phyloP scores from a whole-genome alignment of 2,329 filamentous ascomycete genomes.

The Incumbomyces lentus region DNA sequence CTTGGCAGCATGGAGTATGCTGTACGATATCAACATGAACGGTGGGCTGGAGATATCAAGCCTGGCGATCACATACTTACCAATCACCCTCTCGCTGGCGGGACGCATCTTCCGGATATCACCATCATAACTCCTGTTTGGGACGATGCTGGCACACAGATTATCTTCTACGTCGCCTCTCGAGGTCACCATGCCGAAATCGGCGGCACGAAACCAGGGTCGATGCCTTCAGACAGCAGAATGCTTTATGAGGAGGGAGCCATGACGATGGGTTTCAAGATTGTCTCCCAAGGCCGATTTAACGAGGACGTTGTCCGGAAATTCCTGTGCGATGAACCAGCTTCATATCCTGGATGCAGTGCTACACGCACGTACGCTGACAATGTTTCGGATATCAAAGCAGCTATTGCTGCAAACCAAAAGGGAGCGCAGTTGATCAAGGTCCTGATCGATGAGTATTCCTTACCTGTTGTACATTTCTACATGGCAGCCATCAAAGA shows the following conservation, averaged over 20 bases:
- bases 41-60: constrained; percentile 69
- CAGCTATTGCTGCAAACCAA: constrained; percentile 76
- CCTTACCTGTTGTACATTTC: constrained; percentile 64
- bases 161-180: constrained; percentile 73
- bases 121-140: constrained; percentile 74
- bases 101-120: constrained; percentile 74
- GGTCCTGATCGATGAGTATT: constrained; percentile 67
- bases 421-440: constrained; percentile 73
- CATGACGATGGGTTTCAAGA: constrained; percentile 52
- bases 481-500: constrained; percentile 77
- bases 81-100: constrained; percentile 75
- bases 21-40: constrained; percentile 62
- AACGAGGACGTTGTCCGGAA: constrained; percentile 66
- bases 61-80: constrained; percentile 72
- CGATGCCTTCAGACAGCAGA: constrained; percentile 70
- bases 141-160: constrained; percentile 52
- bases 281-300: constrained; percentile 44
- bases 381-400: constrained; percentile 77
- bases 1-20: constrained; percentile 72
- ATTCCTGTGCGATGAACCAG: constrained; percentile 61
- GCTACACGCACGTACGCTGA: constrained; percentile 70
- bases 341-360: constrained; percentile 62
- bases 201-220: constrained; percentile 69
- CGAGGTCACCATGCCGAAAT: constrained; percentile 77
- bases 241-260: constrained; percentile 57